Conservation (phyloP, 2,329 filamentous ascomycete species). For the Pseudogymnoascus sp. region DNA sequence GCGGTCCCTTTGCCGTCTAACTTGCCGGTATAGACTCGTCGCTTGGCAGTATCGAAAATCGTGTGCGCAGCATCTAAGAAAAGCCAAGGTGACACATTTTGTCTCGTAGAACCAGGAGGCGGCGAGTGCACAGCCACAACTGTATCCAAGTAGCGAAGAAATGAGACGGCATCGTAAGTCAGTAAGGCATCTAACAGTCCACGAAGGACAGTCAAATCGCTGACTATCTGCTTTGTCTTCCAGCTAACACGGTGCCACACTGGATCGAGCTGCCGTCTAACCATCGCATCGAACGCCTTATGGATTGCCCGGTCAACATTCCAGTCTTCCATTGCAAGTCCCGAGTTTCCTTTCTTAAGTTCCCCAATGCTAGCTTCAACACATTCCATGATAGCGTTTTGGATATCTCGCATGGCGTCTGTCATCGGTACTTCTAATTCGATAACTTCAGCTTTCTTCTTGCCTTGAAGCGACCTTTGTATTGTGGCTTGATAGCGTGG, state of each 20-base stretch:
- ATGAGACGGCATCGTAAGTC: slow-evolving; percentile 80
- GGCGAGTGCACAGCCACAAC: slow-evolving; percentile 87
- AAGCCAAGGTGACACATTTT: slow-evolving; percentile 90
- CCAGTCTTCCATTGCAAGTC: slow-evolving; percentile 95
- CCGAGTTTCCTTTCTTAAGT: slow-evolving; percentile 81
- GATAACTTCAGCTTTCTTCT: slow-evolving; percentile 90
- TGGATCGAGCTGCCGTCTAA: slow-evolving; percentile 83
- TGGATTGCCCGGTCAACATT: slow-evolving; percentile 88
- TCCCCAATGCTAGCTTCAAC: slow-evolving; percentile 92
- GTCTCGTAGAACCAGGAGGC: slow-evolving; percentile 74
- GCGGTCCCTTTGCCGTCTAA: slow-evolving; percentile 50
- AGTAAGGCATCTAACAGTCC: slow-evolving; percentile 75
- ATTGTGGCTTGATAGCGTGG: slow-evolving; percentile 90
- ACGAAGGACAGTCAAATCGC: slow-evolving; percentile 75
- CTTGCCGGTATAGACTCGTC: slow-evolving; percentile 73
- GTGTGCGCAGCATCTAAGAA: slow-evolving; percentile 92
- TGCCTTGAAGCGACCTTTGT: slow-evolving; percentile 80
- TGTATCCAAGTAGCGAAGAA: slow-evolving; percentile 88
- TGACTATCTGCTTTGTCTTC: slow-evolving; percentile 90
- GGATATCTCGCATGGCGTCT: slow-evolving; percentile 84
- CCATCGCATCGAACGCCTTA: slow-evolving; percentile 81
- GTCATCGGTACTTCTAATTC: slow-evolving; percentile 96
- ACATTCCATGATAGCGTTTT: slow-evolving; percentile 90
- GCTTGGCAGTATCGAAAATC: slow-evolving; percentile 84
- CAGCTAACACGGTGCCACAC: slow-evolving; percentile 96